phyloP scores from a whole-genome alignment of 257 asterid species.

The Nicotiana tabacum region DNA sequence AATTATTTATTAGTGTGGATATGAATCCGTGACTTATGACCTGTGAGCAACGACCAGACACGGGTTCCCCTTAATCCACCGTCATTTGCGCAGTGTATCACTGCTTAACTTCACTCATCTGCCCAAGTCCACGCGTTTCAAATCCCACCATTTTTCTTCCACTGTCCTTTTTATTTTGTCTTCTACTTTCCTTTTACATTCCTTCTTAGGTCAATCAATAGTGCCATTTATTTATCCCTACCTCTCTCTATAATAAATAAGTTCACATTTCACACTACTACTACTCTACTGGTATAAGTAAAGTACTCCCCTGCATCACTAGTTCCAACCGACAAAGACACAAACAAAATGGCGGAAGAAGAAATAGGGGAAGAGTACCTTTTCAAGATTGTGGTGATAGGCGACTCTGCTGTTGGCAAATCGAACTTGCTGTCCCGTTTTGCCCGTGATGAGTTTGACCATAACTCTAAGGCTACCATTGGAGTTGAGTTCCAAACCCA shows the following conservation, averaged over 20 bases:
- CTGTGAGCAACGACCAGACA: too few relatives aligned
- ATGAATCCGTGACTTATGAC: too few relatives aligned
- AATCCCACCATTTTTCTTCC: too few relatives aligned
- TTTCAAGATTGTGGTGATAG: slow-evolving; percentile 71
- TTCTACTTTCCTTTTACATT: too few relatives aligned
- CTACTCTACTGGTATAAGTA: too few relatives aligned
- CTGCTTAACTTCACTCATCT: slow-evolving; percentile 18
- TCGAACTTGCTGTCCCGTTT: slow-evolving; percentile 71
- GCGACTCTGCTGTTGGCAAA: slow-evolving; percentile 85
- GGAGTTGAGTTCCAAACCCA: slow-evolving; percentile 89
- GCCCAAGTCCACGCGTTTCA: neutral
- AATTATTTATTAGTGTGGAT: too few relatives aligned
- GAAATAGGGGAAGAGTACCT: slow-evolving; percentile 61
- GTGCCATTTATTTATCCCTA: neutral
- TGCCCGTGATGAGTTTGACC: slow-evolving; percentile 68
- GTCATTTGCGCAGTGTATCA: slow-evolving; percentile 18
- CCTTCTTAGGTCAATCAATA: too few relatives aligned
- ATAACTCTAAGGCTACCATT: slow-evolving; percentile 62
- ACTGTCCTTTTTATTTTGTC: too few relatives aligned
- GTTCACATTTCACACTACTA: too few relatives aligned
- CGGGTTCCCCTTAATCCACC: slow-evolving; percentile 9
- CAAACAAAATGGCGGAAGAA: slow-evolving; percentile 25
- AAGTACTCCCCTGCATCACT: neutral
- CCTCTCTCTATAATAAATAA: too few relatives aligned
- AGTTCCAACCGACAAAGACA: neutral